Base-by-base conservation (phyloP, 2,329 filamentous ascomycete genomes). In the Akanthomyces uredinophilus region DNA sequence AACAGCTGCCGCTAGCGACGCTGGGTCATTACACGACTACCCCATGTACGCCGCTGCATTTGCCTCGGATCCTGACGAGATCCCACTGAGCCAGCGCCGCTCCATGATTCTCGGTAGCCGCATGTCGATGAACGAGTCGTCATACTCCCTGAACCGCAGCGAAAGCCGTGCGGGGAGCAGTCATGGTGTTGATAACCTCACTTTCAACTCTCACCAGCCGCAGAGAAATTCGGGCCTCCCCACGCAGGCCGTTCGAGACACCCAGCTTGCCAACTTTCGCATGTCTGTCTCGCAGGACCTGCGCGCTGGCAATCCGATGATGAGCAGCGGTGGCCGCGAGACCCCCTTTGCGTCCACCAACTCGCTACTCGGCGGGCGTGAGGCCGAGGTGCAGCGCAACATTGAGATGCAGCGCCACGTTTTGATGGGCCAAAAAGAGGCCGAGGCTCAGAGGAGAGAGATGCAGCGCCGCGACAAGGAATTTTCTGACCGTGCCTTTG, bases 11-110 rank as follows among this genome's bases (percentile, higher is more conserved):
- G 69, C 70, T 0, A 80, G 77, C 63, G 81, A 83, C 51, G 72
- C 77, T 4, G 76, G 74, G 3, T 78, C 77, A 5, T 57, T 80
- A 11, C 66, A 74, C 65, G 75, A 77, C 64, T 73, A 77, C 61
- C 64, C 72, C 16, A 68, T 70, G 61, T 70, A 73, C 57, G 63
- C 68, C 44, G 65, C 70, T 22, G 66, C 67, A 61, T 64, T 71
- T 10, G 71, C 70, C 22, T 70, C 77, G 20, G 83, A 85, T 66
- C 77, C 81, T 1, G 90, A 93, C 64, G 84, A 92, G 61, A 79
- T 94, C 66, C 87, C 90, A 0, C 79, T 95, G 20, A 88, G 85
- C 47, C 84, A 89, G 68, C 86, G 90, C 49, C 83, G 82, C 61
- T 76, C 83, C 51, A 84, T 90, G 61, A 84, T 83, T 37, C 81